A percentile compares a stretch with the other conserved stretches of the same genome.
Evolutionary conservation across 192 early-diverging fungal genomes (phyloP).

Genomic region (Phycomyces blakesleeanus): DNA sequence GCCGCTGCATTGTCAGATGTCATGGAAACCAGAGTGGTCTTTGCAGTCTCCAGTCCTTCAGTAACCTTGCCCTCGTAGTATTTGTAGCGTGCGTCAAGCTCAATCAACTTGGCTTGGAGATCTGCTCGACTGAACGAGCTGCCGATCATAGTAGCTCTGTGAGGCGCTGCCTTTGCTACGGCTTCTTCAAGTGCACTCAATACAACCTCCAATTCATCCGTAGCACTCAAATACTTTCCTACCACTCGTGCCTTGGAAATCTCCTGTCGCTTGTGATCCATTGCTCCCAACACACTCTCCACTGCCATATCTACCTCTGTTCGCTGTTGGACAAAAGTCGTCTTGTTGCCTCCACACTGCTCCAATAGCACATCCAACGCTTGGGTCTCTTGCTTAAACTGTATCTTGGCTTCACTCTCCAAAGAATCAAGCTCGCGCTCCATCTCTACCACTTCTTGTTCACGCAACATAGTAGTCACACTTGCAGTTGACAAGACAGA

Average conservation of each 20-base stretch:
- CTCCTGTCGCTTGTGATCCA: slow-evolving; percentile 29
- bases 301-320: slow-evolving; percentile 28
- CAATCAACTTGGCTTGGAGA: slow-evolving; percentile 35
- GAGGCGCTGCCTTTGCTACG: slow-evolving; percentile 18
- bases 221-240: slow-evolving; percentile 25
- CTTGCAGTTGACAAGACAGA: slow-evolving; percentile 3
- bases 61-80: slow-evolving; percentile 30
- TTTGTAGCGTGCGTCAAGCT: slow-evolving; percentile 39
- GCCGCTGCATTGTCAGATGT: too few species aligned
- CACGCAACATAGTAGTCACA: slow-evolving; percentile 9
- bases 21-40: not conserved
- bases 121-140: slow-evolving; percentile 29
- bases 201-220: slow-evolving; percentile 38
- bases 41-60: slow-evolving; percentile 7
- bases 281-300: slow-evolving; percentile 16
- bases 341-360: slow-evolving; percentile 8
- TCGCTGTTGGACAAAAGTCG: slow-evolving; percentile 29
- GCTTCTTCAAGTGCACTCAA: slow-evolving; percentile 37
- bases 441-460: slow-evolving; percentile 14
- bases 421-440: slow-evolving; percentile 1
- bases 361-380: slow-evolving; percentile 7
- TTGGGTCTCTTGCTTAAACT: slow-evolving; percentile 4
- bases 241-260: slow-evolving; percentile 25
- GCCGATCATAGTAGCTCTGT: slow-evolving; percentile 16
- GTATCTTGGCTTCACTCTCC: slow-evolving; percentile 7